Base-by-base conservation (phyloP, 2,329 filamentous ascomycete genomes). In the Ceratocystis cubensis region DNA sequence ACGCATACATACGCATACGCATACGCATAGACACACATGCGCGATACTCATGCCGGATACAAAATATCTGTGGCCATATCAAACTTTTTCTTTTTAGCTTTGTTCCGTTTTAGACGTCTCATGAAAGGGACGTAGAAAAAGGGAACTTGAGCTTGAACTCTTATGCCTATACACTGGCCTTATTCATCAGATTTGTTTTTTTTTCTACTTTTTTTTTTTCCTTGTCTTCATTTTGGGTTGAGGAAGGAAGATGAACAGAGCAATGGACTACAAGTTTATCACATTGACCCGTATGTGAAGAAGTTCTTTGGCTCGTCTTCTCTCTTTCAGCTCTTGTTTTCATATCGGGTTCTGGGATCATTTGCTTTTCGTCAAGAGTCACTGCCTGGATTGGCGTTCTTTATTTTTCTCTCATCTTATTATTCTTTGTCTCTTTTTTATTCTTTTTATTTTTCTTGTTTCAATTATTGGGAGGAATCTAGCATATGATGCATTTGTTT, bases 1-100 rank as follows among this genome's bases (percentile, higher is more conserved):
- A 53, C 48, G 48, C 48, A 53, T 53, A 53, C 20, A 53, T 53
- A 53, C 48, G 48, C 48, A 53, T 53, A 53, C 48, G 48, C 48
- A 53, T 53, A 53, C 48, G 48, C 48, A 53, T 25, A 15, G 22
- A 53, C 20, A 25, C 20, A 28, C 8, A 53, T 53, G 48, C 25
- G 48, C 22, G 48, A 53, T 53, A 53, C 48, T 25, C 48, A 53
- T 53, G 28, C 53, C 53, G 13, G 22, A 50, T 37, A 33, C n/a
- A 17, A 17, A 37, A 33, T 59, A 59, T 33, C 53, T n/a, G 33
- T 8, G 17, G 53, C 28, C 22, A 59, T 10, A 30, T 30, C 28
- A 59, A 10, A 28, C 48, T 5, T 15, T 15, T 10, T 25, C 8
- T 53, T 25, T 20, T 25, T 41, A 13, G 37, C 48, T 28, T 25